Evolutionary conservation across 805 yeast genomes (phyloP), one percentile per base, ranked within the genome.

Genomic region (Starmera dryadoides): DNA sequence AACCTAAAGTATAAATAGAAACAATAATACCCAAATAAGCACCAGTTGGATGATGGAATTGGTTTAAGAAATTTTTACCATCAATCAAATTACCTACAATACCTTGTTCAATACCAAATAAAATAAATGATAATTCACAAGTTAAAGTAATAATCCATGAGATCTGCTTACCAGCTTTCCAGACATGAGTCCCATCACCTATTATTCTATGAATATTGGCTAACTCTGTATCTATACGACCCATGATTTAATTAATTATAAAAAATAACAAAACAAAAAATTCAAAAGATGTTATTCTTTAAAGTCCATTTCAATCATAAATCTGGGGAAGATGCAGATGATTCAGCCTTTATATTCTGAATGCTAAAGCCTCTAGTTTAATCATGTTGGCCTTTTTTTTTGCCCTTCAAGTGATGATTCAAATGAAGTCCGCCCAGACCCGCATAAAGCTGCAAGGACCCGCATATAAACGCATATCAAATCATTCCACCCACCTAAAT

Each of bases 11-110:
- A 15, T 33, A 42, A 31, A 62, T 52, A 46, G 58, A 53, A 35
- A 63, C 58, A 34, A 59, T 52, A 38, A 59, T 54, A 33, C 63
- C 54, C 23, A 53, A 46, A 26, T 50, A 36, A n/a, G 29, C 18
- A 3, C 38, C 34, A 6, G 20, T 30, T 16, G 38, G 34, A 17
- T 36, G 22, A 2, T 21, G 30, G 15, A 36, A 36, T 18, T 33
- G 34, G 7, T 26, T n/a, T 18, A 37, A 32, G 17, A 37, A 33
- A 15, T 36, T 18, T 8, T 36, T 34, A 36, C 34, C 34, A 22
- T 12, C 19, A 15, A 31, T 20, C 2, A 36, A 14, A 17, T 30
- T 36, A 6, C 38, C 38, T n/a, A 30, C 17, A n/a, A 36, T 36
- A 6, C 38, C 38, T 22, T 36, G 38, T 18, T 36, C 38, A n/a